These are phyloP conservation scores for Theileria annulata DNA, from an alignment of 169 alveolate genomes.

Conservation along the genomic window DNA sequence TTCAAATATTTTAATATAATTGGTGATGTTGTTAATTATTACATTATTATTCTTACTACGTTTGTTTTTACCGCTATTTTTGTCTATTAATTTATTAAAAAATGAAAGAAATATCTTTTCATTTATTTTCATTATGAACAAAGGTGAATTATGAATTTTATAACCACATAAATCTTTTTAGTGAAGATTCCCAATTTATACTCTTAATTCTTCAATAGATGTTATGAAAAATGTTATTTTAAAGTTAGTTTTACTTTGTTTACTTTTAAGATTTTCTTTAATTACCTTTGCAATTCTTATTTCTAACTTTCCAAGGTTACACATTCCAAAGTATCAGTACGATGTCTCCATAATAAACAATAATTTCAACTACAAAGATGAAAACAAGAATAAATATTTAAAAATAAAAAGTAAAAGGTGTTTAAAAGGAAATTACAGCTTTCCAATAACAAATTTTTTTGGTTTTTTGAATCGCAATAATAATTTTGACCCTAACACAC, in stretches of 20 bases:
- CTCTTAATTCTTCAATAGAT: too few relatives aligned
- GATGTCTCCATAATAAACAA: neutral
- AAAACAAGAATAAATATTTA: neutral
- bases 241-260: constrained; percentile 8
- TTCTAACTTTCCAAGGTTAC: constrained; percentile 17
- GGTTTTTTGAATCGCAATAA: neutral
- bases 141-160: neutral
- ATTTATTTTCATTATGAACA: neutral
- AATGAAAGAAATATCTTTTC: constrained; percentile 1
- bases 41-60: neutral
- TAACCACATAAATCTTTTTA: neutral
- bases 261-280: neutral
- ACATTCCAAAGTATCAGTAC: constrained; percentile 3
- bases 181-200: neutral
- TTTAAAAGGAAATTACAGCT: constrained; percentile 18
- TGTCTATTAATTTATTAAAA: neutral
- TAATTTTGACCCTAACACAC: constrained; percentile 5
- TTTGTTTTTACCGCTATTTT: neutral
- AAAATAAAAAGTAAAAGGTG: constrained; percentile 1
- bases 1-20: too few relatives aligned
- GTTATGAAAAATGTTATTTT: neutral
- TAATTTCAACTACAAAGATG: constrained; percentile 2
- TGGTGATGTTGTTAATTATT: neutral
- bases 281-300: constrained; percentile 5
- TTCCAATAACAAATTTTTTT: constrained; percentile 33